Conservation (phyloP, 177 flowering plant species). For the Vitis hybrid region DNA sequence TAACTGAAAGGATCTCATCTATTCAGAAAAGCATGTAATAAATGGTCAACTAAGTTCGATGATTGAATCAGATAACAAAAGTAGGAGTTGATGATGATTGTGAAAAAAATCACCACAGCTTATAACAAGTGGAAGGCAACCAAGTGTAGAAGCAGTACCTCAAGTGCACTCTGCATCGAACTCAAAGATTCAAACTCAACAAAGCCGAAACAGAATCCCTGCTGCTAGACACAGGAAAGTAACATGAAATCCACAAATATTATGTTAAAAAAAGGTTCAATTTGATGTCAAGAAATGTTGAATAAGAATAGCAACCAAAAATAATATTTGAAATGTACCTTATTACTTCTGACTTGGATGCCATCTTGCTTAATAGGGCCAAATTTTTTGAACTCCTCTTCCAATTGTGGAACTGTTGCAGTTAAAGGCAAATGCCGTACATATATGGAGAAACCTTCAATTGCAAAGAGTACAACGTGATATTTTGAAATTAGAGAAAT, state of each 20-base stretch:
- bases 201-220: constrained; percentile 52
- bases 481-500: background rate
- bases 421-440: constrained; percentile 21
- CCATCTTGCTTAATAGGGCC: constrained; percentile 26
- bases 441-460: constrained; percentile 25
- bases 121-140: background rate
- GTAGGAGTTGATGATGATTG: background rate
- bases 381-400: constrained; percentile 23
- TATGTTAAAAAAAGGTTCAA: background rate
- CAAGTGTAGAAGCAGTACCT: constrained; percentile 26
- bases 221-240: constrained; percentile 18
- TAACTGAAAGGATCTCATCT: background rate
- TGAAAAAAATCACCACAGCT: background rate
- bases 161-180: constrained; percentile 44
- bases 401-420: constrained; percentile 24
- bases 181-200: constrained; percentile 41
- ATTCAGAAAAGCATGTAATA: background rate
- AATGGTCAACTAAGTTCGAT: background rate
- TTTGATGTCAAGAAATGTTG: background rate
- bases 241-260: background rate
- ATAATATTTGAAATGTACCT: constrained; percentile 12
- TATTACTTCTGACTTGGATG: constrained; percentile 28
- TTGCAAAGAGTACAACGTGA: constrained; percentile 7
- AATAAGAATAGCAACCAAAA: background rate
- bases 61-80: background rate